These are phyloP conservation scores for Mallotus nudiflorus DNA, from an alignment of 345 rosid genomes.

Conservation along the genomic window DNA sequence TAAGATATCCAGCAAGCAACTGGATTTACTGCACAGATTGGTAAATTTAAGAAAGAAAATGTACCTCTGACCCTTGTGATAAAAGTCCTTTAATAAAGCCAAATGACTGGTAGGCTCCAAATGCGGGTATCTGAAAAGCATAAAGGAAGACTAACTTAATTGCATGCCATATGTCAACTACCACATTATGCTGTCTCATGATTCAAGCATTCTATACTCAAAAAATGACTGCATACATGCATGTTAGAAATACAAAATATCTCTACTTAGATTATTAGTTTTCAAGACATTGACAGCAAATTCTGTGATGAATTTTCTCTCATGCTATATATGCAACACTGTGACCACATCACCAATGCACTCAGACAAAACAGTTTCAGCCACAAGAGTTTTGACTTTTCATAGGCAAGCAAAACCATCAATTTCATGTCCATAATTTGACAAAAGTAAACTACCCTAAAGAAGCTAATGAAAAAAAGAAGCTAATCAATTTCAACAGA, in stretches of 20 bases:
- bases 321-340: no score
- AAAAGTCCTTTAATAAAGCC: slow-evolving; percentile 61
- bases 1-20: neutral
- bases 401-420: no score
- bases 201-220: neutral
- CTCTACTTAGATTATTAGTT: neutral
- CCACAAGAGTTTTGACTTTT: no score
- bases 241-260: neutral
- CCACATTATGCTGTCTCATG: neutral
- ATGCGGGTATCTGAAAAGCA: slow-evolving; percentile 65
- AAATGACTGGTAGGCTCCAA: slow-evolving; percentile 67
- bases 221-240: neutral
- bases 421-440: no score
- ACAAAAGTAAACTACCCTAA: no score
- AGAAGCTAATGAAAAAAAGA: no score
- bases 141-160: neutral
- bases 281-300: no score
- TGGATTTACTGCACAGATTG: neutral
- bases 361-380: no score
- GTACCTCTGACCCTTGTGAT: slow-evolving; percentile 69
- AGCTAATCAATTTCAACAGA: no score
- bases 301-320: no score
- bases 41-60: slow-evolving; percentile 2
- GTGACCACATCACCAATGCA: no score
- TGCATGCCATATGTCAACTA: neutral